Evolutionary conservation across 202 grass and related monocot genomes (phyloP).

Genomic region (Setaria viridis): DNA sequence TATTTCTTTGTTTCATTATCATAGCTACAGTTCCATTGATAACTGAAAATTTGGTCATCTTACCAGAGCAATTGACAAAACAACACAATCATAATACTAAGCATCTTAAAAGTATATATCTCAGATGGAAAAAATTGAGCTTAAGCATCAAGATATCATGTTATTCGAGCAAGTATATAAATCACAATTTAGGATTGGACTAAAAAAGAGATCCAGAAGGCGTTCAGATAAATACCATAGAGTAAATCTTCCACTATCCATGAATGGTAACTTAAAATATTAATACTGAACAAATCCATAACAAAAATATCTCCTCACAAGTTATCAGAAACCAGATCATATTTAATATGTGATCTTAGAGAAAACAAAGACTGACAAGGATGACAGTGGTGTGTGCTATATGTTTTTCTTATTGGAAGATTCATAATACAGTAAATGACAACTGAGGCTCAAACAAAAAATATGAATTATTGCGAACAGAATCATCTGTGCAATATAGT

Average conservation of each 20-base stretch:
- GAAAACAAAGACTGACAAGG: background rate
- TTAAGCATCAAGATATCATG: conserved; percentile 12
- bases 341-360: conserved; percentile 1
- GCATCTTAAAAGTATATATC: background rate
- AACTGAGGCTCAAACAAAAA: conserved; percentile 18
- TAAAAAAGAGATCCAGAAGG: background rate
- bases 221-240: background rate
- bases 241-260: background rate
- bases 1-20: conserved; percentile 1
- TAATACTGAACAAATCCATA: background rate
- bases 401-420: background rate
- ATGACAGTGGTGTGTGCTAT: background rate
- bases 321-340: background rate
- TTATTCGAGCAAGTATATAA: background rate
- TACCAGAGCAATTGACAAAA: background rate
- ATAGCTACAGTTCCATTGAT: background rate
- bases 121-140: background rate
- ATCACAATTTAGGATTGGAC: conserved; percentile 1
- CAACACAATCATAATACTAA: background rate
- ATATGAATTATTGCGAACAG: background rate
- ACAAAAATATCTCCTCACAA: background rate
- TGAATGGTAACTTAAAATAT: background rate
- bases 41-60: background rate
- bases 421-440: conserved; percentile 3
- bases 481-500: background rate